Evolutionary conservation across 257 asterid species (phyloP).

Genomic region (Agastache rugosa): DNA sequence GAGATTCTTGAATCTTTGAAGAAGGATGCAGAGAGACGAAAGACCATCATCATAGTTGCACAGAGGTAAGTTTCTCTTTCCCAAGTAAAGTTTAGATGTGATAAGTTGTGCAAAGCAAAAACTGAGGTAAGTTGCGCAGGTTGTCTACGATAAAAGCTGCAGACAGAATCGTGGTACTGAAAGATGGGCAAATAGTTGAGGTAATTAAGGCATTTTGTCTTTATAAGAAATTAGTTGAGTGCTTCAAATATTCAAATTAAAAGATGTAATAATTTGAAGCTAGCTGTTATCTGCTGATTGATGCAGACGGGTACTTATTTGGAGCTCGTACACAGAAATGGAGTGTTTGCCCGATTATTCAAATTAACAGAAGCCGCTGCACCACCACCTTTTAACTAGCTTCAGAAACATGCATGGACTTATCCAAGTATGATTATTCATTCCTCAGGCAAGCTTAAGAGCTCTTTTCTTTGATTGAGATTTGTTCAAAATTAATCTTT

Average conservation of each 20-base stretch:
- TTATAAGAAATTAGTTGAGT: not conserved
- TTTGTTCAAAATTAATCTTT: too few relatives aligned
- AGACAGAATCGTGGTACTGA: constrained; percentile 54
- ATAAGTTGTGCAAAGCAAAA: not conserved
- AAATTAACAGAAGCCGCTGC: constrained; percentile 26
- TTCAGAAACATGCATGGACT: not conserved
- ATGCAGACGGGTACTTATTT: constrained; percentile 47
- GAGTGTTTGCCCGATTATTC: constrained; percentile 42
- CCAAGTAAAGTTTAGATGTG: not conserved
- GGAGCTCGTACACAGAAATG: constrained; percentile 38
- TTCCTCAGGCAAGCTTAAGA: constrained; percentile 9
- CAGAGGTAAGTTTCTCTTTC: constrained; percentile 44
- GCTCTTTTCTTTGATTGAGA: not conserved
- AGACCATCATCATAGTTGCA: constrained; percentile 50
- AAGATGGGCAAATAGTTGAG: constrained; percentile 51
- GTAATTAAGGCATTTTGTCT: constrained; percentile 32
- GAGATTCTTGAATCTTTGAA: constrained; percentile 45
- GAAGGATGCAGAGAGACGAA: constrained; percentile 36
- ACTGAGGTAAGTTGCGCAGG: constrained; percentile 39
- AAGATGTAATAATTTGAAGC: too few relatives aligned
- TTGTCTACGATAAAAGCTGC: constrained; percentile 52
- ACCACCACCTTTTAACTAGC: constrained; percentile 1
- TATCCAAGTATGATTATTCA: not conserved
- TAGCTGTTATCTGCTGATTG: not conserved
- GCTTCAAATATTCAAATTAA: not conserved